These are phyloP conservation scores for Neurospora sp. DNA, from an alignment of 495 filamentous ascomycete species.

Conservation along the genomic window DNA sequence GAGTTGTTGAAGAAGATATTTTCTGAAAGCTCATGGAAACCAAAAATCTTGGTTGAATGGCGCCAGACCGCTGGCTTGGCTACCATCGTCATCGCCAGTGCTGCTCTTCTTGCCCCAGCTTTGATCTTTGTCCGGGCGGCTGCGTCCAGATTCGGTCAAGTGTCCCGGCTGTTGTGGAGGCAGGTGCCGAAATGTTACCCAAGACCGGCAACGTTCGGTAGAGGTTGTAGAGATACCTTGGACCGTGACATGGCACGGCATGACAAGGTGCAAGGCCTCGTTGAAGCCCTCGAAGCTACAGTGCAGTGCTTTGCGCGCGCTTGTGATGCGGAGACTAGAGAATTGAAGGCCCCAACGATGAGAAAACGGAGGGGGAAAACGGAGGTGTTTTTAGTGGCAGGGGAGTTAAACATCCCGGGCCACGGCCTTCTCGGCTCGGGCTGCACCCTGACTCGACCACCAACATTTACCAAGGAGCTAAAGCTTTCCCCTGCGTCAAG, in stretches of 20 bases:
- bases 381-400: neutral
- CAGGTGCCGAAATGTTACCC: neutral
- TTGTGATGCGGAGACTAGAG: neutral
- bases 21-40: neutral
- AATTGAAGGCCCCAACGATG: neutral
- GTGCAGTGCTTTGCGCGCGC: neutral
- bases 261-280: neutral
- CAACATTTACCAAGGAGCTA: neutral
- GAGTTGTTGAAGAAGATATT: neutral
- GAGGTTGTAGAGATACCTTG: neutral
- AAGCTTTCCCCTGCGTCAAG: neutral
- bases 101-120: neutral
- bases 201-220: neutral
- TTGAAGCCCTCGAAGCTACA: neutral
- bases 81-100: neutral
- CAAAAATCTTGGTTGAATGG: neutral
- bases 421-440: neutral
- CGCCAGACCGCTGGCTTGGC: neutral
- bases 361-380: neutral
- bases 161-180: neutral
- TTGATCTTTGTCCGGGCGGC: neutral
- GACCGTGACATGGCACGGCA: neutral
- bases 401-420: neutral
- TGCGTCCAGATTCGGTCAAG: neutral
- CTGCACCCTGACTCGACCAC: neutral